A percentile compares a stretch with the other conserved stretches of the same genome.
These are phyloP conservation scores for Capsicum pubescens DNA, from an alignment of 257 asterid genomes.

Conservation along the genomic window DNA sequence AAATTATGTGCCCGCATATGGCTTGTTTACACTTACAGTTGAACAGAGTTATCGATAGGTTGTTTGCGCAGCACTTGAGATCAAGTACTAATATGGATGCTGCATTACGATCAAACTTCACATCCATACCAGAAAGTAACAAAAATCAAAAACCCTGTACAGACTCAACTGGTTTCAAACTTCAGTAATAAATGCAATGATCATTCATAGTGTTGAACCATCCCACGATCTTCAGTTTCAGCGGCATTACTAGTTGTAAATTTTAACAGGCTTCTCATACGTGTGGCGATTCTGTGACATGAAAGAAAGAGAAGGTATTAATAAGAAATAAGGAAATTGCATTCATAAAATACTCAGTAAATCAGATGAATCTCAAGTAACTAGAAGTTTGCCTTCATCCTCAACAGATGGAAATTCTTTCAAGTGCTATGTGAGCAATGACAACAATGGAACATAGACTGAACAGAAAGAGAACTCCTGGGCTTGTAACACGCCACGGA, in stretches of 20 bases:
- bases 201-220: neutral
- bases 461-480: slow-evolving; percentile 7
- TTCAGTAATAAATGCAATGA: neutral
- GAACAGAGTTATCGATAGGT: neutral
- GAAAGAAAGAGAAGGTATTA: neutral
- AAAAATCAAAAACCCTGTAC: neutral
- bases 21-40: neutral
- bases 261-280: slow-evolving; percentile 18
- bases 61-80: neutral
- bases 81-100: slow-evolving; percentile 19
- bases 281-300: neutral
- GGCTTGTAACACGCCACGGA: neutral
- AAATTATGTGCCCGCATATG: neutral
- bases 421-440: neutral
- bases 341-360: neutral
- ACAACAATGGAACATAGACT: neutral
- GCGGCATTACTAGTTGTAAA: slow-evolving; percentile 1
- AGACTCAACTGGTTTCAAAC: neutral
- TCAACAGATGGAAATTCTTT: neutral
- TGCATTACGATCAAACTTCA: slow-evolving; percentile 21
- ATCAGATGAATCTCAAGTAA: neutral
- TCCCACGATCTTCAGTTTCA: neutral
- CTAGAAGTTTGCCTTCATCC: neutral
- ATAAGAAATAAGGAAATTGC: neutral
- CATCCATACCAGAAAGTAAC: slow-evolving; percentile 7